Conservation (phyloP, 1,139 yeast species). For the Starmera stellimalicola region DNA sequence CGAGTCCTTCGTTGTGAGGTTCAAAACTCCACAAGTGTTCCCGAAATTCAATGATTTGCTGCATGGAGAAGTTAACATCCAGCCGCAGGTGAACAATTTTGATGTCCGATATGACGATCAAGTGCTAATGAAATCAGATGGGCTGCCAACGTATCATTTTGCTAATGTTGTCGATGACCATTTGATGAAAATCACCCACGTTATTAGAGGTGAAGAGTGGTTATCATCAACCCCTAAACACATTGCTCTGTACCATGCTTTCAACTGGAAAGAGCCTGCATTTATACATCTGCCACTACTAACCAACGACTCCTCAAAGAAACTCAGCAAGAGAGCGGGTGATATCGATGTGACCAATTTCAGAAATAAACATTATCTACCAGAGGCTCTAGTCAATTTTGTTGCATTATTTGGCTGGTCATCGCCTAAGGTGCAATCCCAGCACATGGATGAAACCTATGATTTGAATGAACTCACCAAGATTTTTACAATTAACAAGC, state of each 20-base stretch:
- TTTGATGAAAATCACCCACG: slow-evolving; percentile 86
- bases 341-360: slow-evolving; percentile 62
- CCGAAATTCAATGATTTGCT: slow-evolving; percentile 61
- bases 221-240: slow-evolving; percentile 93
- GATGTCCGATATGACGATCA: slow-evolving; percentile 87
- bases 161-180: slow-evolving; percentile 96
- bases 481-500: slow-evolving; percentile 43
- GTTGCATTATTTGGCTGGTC: slow-evolving; percentile 94
- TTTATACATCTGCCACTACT: slow-evolving; percentile 86
- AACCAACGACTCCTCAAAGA: slow-evolving; percentile 67
- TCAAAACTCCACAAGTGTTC: slow-evolving; percentile 62
- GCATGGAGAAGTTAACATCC: slow-evolving; percentile 69
- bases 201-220: slow-evolving; percentile 97
- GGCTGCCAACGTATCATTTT: slow-evolving; percentile 90
- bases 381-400: slow-evolving; percentile 82
- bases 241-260: slow-evolving; percentile 73
- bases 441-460: slow-evolving; percentile 55
- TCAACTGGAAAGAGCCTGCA: slow-evolving; percentile 77
- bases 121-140: slow-evolving; percentile 81
- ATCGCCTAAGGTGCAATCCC: slow-evolving; percentile 48
- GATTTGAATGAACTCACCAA: slow-evolving; percentile 41
- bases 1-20: slow-evolving; percentile 40
- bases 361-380: slow-evolving; percentile 56
- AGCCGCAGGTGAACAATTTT: slow-evolving; percentile 62
- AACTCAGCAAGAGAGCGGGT: slow-evolving; percentile 78